Evolutionary conservation across 2,329 filamentous ascomycete species (phyloP).

Genomic region (Pestalotiopsis sp.): DNA sequence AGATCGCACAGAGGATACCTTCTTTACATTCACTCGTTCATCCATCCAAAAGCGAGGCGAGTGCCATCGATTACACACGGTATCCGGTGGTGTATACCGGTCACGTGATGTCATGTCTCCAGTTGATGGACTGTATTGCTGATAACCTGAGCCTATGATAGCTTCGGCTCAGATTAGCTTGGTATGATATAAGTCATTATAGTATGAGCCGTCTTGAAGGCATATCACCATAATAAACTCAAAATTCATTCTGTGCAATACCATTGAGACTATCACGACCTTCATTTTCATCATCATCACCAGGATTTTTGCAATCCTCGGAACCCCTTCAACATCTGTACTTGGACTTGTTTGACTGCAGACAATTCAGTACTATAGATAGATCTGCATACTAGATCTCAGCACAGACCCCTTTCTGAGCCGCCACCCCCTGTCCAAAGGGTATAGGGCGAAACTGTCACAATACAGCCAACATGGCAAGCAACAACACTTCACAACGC

Average conservation of each 20-base stretch:
- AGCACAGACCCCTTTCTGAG: neutral
- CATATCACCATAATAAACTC: neutral
- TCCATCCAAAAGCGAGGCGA: neutral
- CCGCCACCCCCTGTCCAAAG: neutral
- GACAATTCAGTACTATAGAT: neutral
- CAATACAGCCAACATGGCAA: constrained; percentile 26
- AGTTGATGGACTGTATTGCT: neutral
- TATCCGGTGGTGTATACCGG: constrained; percentile 17
- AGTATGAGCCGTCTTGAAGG: neutral
- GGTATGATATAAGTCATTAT: neutral
- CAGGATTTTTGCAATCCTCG: neutral
- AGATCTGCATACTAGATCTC: neutral
- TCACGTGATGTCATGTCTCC: constrained; percentile 20
- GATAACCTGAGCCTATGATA: neutral
- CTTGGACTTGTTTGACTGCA: neutral
- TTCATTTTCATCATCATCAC: neutral
- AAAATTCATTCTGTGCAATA: neutral
- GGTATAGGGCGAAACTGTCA: neutral
- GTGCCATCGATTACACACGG: neutral
- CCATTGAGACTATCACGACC: neutral
- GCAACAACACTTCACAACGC: constrained; percentile 31
- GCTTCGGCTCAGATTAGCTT: neutral
- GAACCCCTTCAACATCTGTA: neutral
- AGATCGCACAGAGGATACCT: neutral
- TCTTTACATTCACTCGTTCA: neutral